phyloP scores from a whole-genome alignment of 371 early-diverging fungal species.

The Apophysomyces variabilis region DNA sequence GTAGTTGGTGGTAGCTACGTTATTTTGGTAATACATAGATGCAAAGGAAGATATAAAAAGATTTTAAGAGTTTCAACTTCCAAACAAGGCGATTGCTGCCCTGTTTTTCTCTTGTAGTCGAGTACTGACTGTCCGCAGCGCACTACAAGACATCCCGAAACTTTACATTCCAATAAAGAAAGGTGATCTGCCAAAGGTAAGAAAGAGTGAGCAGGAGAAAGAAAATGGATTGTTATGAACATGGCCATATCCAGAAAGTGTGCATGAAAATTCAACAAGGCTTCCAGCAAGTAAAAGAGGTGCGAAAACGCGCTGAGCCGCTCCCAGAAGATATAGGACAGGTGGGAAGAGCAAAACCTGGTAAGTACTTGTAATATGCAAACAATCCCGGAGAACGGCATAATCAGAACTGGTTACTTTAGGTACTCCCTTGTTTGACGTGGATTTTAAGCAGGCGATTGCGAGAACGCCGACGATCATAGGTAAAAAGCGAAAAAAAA shows the following conservation, averaged over 20 bases:
- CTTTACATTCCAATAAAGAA: constrained; percentile 68
- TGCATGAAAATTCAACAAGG: constrained; percentile 58
- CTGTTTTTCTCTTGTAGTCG: constrained; percentile 62
- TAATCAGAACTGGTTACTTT: background rate
- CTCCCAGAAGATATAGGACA: constrained; percentile 58
- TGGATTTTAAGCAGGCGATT: constrained; percentile 69
- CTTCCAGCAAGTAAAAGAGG: constrained; percentile 55
- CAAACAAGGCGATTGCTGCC: constrained; percentile 40
- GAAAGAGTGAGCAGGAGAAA: background rate
- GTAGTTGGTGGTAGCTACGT: constrained; percentile 64
- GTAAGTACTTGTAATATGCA: constrained; percentile 22
- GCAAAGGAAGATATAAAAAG: background rate
- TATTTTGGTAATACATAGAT: constrained; percentile 41
- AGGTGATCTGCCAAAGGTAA: constrained; percentile 69
- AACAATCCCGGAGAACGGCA: background rate
- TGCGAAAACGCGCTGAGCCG: constrained; percentile 59
- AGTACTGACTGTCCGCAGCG: constrained; percentile 56
- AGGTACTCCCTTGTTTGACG: constrained; percentile 52
- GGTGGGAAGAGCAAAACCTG: constrained; percentile 67
- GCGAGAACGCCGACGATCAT: constrained; percentile 67
- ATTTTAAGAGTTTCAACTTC: background rate
- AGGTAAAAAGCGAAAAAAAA: constrained; percentile 32
- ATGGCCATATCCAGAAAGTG: constrained; percentile 49
- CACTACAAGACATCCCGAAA: constrained; percentile 73
- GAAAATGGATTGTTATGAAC: background rate